These are phyloP conservation scores for Paracorniculantispora psalliotae DNA, from an alignment of 2,329 filamentous ascomycete genomes.

Conservation along the genomic window DNA sequence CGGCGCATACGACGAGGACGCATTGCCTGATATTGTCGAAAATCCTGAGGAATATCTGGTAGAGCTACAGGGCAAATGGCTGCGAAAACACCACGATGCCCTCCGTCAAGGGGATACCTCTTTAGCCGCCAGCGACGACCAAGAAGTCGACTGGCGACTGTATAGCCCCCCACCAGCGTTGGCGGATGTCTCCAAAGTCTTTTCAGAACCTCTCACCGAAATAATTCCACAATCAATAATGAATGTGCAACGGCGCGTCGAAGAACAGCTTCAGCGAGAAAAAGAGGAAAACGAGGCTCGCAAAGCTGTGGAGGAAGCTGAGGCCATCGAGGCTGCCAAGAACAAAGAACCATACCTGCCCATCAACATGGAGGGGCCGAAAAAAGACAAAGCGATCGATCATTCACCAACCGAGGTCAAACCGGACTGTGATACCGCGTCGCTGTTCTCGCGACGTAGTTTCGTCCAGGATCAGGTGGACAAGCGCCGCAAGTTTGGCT, in stretches of 20 bases:
- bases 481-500: slow-evolving; percentile 29
- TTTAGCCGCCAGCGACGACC: background rate
- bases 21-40: slow-evolving; percentile 2
- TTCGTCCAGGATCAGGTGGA: slow-evolving; percentile 18
- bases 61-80: slow-evolving; percentile 15
- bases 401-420: slow-evolving; percentile 6
- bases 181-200: slow-evolving; percentile 30
- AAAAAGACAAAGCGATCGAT: slow-evolving; percentile 7
- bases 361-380: slow-evolving; percentile 25
- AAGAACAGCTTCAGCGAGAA: slow-evolving; percentile 26
- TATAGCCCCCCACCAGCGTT: slow-evolving; percentile 44
- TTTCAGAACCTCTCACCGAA: slow-evolving; percentile 35
- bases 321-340: slow-evolving; percentile 20
- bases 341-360: slow-evolving; percentile 33
- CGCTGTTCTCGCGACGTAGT: background rate
- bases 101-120: background rate
- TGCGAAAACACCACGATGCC: slow-evolving; percentile 15
- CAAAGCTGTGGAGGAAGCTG: slow-evolving; percentile 17
- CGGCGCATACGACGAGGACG: slow-evolving; percentile 3
- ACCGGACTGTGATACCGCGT: background rate
- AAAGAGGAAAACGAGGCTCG: slow-evolving; percentile 25
- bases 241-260: slow-evolving; percentile 36
- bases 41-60: slow-evolving; percentile 16
- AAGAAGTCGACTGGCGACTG: slow-evolving; percentile 38
- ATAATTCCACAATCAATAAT: slow-evolving; percentile 42